Conservation (phyloP, 306 rosid genomes). For the Prunus mongolica region DNA sequence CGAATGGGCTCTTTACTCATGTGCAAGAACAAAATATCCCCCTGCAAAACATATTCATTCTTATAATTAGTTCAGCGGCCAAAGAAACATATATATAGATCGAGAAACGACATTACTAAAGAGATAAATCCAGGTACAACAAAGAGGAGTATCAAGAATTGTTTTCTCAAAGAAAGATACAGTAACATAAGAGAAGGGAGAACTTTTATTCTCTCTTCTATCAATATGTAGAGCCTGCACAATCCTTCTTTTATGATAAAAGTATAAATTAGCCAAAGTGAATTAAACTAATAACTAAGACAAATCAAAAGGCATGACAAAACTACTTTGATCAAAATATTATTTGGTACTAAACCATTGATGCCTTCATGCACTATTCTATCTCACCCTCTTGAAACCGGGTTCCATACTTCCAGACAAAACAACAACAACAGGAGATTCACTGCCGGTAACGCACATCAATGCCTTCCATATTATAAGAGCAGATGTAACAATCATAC, state of each 20-base stretch:
- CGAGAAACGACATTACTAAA: background rate
- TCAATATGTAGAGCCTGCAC: background rate
- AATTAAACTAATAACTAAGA: background rate
- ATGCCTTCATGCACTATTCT: slow-evolving; percentile 4
- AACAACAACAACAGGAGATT: slow-evolving; percentile 92
- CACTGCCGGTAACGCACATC: slow-evolving; percentile 74
- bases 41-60: slow-evolving; percentile 37
- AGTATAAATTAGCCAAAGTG: background rate
- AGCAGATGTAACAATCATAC: slow-evolving; percentile 81
- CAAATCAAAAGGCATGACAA: slow-evolving; percentile 10
- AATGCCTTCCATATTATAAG: slow-evolving; percentile 81
- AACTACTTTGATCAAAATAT: background rate
- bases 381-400: slow-evolving; percentile 67
- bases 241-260: background rate
- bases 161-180: background rate
- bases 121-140: background rate
- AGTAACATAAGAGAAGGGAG: background rate
- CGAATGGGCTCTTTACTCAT: slow-evolving; percentile 93
- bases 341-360: background rate
- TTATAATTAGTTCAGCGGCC: slow-evolving; percentile 10
- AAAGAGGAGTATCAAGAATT: background rate
- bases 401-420: slow-evolving; percentile 99
- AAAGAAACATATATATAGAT: background rate
- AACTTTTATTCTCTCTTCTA: background rate
- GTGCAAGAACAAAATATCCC: slow-evolving; percentile 90